phyloP scores from a whole-genome alignment of 331 rosid species.

The Quercus lobata region DNA sequence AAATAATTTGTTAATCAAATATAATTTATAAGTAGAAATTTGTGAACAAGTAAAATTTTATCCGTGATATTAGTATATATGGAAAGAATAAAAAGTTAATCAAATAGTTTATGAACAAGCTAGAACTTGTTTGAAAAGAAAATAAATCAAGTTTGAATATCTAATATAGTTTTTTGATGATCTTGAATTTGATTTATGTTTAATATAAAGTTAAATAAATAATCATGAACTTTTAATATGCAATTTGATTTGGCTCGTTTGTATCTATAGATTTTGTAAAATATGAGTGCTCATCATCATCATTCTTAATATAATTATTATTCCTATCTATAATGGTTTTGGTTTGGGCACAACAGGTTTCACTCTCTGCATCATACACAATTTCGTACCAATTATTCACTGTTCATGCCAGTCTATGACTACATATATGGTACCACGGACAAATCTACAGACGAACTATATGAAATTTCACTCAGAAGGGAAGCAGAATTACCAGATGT shows the following conservation, averaged over 20 bases:
- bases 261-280: no score
- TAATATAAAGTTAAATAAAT: background rate
- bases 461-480: slow-evolving; percentile 35
- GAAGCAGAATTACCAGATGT: slow-evolving; percentile 46
- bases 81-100: no score
- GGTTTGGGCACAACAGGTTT: slow-evolving; percentile 28
- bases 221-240: background rate
- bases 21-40: no score
- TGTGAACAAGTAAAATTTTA: no score
- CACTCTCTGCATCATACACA: slow-evolving; percentile 86
- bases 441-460: slow-evolving; percentile 33
- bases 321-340: no score
- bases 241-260: no score
- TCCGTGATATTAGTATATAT: no score
- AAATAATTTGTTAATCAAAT: no score
- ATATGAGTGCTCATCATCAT: background rate
- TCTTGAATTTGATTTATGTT: background rate
- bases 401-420: slow-evolving; percentile 79
- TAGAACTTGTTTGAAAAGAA: no score
- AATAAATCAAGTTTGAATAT: no score
- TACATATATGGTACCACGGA: slow-evolving; percentile 56
- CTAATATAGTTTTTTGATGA: no score
- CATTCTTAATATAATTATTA: background rate
- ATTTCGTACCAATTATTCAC: slow-evolving; percentile 65
- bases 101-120: no score